Evolutionary conservation across 2,329 filamentous ascomycete genomes (phyloP).

Genomic region (Botrytis elliptica): DNA sequence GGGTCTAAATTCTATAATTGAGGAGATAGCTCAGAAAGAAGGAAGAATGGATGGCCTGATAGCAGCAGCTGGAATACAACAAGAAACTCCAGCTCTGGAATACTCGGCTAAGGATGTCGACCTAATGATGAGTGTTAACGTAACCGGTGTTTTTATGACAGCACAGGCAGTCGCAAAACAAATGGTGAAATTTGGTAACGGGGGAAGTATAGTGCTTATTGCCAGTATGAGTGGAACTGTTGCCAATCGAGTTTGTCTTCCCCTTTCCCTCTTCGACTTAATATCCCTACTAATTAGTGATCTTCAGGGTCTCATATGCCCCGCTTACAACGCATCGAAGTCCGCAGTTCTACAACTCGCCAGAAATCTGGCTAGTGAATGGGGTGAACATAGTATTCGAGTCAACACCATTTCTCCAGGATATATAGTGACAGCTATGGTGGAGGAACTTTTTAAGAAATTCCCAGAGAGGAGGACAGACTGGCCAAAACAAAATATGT

Average conservation of each 20-base stretch:
- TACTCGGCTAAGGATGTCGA: constrained; percentile 74
- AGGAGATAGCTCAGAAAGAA: constrained; percentile 65
- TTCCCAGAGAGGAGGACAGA: constrained; percentile 65
- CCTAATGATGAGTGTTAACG: constrained; percentile 79
- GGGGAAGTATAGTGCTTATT: constrained; percentile 65
- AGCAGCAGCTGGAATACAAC: constrained; percentile 69
- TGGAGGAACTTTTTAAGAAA: constrained; percentile 72
- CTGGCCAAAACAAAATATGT: constrained; percentile 86
- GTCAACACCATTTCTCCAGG: constrained; percentile 81
- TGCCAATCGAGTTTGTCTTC: constrained; percentile 54
- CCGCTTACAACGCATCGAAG: constrained; percentile 75
- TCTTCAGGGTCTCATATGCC: constrained; percentile 55
- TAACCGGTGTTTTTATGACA: constrained; percentile 83
- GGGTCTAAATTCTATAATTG: constrained; percentile 64
- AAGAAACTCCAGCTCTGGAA: constrained; percentile 79
- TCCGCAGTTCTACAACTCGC: constrained; percentile 70
- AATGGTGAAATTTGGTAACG: constrained; percentile 57
- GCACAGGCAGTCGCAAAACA: constrained; percentile 84
- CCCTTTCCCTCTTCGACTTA: constrained; percentile 43
- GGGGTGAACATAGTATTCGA: constrained; percentile 65
- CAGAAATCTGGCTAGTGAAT: constrained; percentile 70
- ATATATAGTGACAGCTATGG: constrained; percentile 82
- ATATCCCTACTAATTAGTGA: background rate
- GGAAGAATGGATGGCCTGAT: constrained; percentile 78
- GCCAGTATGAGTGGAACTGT: constrained; percentile 69